Base-by-base conservation (phyloP, 257 asterid species). In the Nemophila menziesii region DNA sequence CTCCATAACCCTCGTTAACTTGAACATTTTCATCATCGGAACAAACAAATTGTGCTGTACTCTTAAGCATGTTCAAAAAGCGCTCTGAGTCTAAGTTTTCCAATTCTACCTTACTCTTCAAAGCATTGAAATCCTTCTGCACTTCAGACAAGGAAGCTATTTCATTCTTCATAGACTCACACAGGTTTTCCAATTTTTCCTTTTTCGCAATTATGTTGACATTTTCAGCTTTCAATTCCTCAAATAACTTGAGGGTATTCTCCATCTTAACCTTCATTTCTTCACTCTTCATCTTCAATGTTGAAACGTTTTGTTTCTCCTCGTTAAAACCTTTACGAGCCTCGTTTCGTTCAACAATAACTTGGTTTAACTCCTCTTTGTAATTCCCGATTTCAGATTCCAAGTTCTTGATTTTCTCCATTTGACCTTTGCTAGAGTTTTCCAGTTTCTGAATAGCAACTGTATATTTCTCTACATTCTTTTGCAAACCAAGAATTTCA, bases 21-120 rank as follows among this genome's bases (percentile, higher is more conserved):
- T 20, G 59, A 20, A 24, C 33, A n/a, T n/a, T 52, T 16, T 14
- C 43, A 22, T 51, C 72, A 12, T 43, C 61, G 0, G 60, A 63
- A 61, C 82, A 58, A 39, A 60, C 61, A 38, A 68, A 66, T 5
- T 42, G 67, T 4, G 73, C 58, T 11, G 87, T 62, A 21, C 59
- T 74, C 71, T 63, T 86, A 64, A 86, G 48, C 79, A 68, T 63
- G 22, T 71, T 66, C 64, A 80, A 55, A 48, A 73, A 55, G 37
- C 47, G 52, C 51, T 52, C 61, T 0, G 82, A 68, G 15, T 63
- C 61, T 1, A 61, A 51, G 47, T 59, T 65, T 17, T 74, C 80
- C 22, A 46, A 36, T 51, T 63, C 75, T 22, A 54, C 57, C 42
- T 67, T 72, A 20, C 58, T 42, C 62, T 61, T 66, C 70, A 72